Percentiles rank a stretch among this genome's conserved stretches.
phyloP scores from a whole-genome alignment of 228 moss, liverwort and hornwort species.

The Sphagnum fallax region DNA sequence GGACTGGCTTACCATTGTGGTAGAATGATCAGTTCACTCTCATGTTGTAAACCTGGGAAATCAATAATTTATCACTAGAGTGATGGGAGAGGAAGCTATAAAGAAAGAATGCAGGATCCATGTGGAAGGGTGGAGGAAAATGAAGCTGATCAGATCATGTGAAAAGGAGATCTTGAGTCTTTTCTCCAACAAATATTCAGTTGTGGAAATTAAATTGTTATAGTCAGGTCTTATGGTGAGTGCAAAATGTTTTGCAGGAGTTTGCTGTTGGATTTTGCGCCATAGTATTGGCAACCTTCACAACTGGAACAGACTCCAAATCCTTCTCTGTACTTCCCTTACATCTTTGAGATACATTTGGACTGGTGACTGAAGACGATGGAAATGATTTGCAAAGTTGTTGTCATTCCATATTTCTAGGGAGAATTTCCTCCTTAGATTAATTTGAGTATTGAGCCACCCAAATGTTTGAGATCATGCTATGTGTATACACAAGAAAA shows the following conservation, averaged over 20 bases:
- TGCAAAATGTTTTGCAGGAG: slow-evolving; percentile 24
- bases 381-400: too few species aligned
- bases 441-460: too few species aligned
- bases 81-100: neutral
- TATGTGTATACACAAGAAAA: too few species aligned
- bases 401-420: too few species aligned
- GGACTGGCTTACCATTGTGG: slow-evolving; percentile 63
- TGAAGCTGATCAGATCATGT: too few species aligned
- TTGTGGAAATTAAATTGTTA: too few species aligned
- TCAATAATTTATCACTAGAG: neutral
- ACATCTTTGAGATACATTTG: too few species aligned
- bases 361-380: too few species aligned
- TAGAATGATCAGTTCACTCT: slow-evolving; percentile 9
- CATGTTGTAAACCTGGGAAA: neutral
- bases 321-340: slow-evolving; percentile 43
- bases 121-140: neutral
- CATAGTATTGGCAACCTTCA: slow-evolving; percentile 60
- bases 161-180: too few species aligned
- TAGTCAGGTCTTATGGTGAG: neutral
- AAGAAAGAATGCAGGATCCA: neutral
- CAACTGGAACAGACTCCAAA: slow-evolving; percentile 42
- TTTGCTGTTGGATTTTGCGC: slow-evolving; percentile 62
- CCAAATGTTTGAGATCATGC: too few species aligned
- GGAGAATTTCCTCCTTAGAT: too few species aligned
- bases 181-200: too few species aligned